Conservation (phyloP, 2,329 filamentous ascomycete genomes). For the Hymenoscyphus albidus region DNA sequence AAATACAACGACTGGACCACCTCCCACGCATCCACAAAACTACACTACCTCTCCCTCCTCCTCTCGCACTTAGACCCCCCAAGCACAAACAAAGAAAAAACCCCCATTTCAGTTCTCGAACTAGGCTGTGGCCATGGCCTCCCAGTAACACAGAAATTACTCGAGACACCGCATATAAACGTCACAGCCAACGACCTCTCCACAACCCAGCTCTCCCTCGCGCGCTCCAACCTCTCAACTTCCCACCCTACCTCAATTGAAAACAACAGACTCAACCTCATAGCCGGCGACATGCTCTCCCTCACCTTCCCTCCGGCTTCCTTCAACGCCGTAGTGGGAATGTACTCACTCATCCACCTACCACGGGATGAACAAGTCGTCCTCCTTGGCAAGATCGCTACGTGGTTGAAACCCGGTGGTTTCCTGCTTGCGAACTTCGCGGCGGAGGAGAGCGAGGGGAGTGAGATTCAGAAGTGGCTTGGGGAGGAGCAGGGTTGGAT, state of each 20-base stretch:
- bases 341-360: not conserved
- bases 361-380: not conserved
- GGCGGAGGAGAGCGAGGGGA: not conserved
- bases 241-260: not conserved
- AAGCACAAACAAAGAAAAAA: not conserved
- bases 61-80: not conserved
- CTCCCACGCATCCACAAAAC: not conserved
- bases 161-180: not conserved
- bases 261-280: too few species aligned
- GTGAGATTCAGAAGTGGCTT: not conserved
- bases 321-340: not conserved
- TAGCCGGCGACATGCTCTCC: not conserved
- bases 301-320: not conserved
- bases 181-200: not conserved
- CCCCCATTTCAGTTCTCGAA: not conserved
- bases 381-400: not conserved
- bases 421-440: not conserved
- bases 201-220: not conserved
- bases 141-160: not conserved
- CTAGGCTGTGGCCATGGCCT: not conserved
- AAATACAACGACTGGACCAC: slow-evolving; percentile 1
- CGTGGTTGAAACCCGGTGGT: not conserved
- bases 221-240: not conserved
- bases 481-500: not conserved
- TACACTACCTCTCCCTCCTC: not conserved